phyloP scores from a whole-genome alignment of 2,329 filamentous ascomycete species.

The Sordariomycetes sp. region DNA sequence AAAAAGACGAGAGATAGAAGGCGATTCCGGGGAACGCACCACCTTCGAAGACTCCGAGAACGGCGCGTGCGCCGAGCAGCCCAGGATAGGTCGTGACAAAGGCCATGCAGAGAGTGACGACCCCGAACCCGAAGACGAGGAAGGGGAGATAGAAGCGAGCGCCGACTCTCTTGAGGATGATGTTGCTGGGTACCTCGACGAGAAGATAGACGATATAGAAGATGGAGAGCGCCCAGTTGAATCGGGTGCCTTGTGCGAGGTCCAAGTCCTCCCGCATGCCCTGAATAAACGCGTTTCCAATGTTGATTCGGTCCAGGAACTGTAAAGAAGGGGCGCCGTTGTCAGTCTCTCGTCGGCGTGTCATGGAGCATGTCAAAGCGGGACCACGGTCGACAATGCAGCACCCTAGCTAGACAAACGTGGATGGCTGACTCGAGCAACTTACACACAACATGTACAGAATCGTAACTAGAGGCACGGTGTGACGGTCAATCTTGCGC shows the following conservation, averaged over 20 bases:
- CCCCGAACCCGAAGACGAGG: constrained; percentile 43
- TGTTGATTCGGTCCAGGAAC: constrained; percentile 58
- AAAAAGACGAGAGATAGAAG: constrained; percentile 45
- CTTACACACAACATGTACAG: constrained; percentile 43
- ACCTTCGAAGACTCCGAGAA: constrained; percentile 45
- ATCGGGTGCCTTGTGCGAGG: constrained; percentile 26
- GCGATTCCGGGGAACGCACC: constrained; percentile 47
- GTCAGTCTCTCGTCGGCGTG: background rate
- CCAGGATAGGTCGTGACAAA: constrained; percentile 37
- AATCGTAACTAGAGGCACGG: constrained; percentile 39
- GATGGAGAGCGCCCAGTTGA: constrained; percentile 47
- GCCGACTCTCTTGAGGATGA: constrained; percentile 41
- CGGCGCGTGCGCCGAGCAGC: constrained; percentile 33
- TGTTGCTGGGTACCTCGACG: constrained; percentile 44
- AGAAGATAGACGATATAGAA: constrained; percentile 48
- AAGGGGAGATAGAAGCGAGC: constrained; percentile 41
- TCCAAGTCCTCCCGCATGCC: constrained; percentile 37
- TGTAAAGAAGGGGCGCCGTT: background rate
- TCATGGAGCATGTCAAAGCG: background rate
- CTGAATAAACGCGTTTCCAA: constrained; percentile 49
- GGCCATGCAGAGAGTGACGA: constrained; percentile 41
- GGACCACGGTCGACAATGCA: background rate
- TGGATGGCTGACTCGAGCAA: background rate
- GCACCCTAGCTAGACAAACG: background rate
- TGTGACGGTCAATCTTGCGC: constrained; percentile 40